Evolutionary conservation across 345 rosid species (phyloP).

Genomic region (Sonneratia caseolaris): DNA sequence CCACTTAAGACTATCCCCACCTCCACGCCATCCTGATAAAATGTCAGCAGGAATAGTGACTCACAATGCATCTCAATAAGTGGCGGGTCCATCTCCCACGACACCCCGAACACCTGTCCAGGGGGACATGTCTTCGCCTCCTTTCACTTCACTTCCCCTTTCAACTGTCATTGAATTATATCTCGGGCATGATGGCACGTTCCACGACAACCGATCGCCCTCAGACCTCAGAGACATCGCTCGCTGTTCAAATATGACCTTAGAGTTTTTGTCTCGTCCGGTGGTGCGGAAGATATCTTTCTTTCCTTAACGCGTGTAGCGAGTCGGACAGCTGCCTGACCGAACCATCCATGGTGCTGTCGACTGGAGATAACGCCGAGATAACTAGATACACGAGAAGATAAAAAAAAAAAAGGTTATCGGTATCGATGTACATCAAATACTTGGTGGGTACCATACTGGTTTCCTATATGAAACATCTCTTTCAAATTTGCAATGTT

Average conservation of each 20-base stretch:
- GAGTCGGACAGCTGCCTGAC: background rate
- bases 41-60: too few relatives aligned
- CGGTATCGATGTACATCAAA: background rate
- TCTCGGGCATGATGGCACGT: background rate
- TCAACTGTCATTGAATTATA: background rate
- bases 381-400: background rate
- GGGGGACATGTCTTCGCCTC: too few relatives aligned
- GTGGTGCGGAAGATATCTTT: background rate
- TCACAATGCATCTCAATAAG: too few relatives aligned
- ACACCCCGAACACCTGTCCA: too few relatives aligned
- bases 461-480: background rate
- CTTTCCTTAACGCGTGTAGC: background rate
- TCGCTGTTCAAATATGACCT: background rate
- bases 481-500: background rate
- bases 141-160: background rate
- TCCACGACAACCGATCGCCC: background rate
- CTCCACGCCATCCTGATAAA: too few relatives aligned
- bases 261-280: background rate
- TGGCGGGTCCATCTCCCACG: too few relatives aligned
- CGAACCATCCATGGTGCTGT: background rate
- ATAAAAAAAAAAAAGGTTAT: background rate
- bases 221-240: too few relatives aligned
- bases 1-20: too few relatives aligned
- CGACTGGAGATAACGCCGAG: background rate
- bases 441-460: background rate